Evolutionary conservation across 1,284 basidiomycete genomes (phyloP).

Genomic region (Cutaneotrichosporon sp.): DNA sequence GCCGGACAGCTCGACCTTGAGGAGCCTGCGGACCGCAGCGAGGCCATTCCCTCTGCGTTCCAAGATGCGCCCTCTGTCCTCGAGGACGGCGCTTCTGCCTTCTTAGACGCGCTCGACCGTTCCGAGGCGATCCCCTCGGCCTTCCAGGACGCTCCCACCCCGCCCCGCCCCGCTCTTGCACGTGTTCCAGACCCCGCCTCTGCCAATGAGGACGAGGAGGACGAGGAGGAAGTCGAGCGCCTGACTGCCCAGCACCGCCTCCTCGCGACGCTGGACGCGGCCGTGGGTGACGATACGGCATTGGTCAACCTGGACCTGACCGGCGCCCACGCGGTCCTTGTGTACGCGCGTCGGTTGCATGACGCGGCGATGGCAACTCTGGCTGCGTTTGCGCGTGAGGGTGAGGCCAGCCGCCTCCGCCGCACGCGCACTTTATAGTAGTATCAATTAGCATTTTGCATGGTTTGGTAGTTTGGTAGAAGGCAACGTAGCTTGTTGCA

Average conservation of each 20-base stretch:
- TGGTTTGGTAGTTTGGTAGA: background rate
- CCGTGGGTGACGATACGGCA: background rate
- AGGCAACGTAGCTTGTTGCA: background rate
- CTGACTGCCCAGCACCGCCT: background rate
- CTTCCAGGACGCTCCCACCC: background rate
- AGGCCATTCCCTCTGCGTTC: background rate
- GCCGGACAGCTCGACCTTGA: background rate
- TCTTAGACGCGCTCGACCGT: background rate
- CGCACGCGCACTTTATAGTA: background rate
- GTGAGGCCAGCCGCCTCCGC: background rate
- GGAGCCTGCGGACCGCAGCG: background rate
- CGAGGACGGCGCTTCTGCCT: background rate
- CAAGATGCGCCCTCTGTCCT: background rate
- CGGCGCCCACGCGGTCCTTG: background rate
- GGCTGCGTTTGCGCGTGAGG: background rate
- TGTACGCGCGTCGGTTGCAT: background rate
- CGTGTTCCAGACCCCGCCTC: background rate
- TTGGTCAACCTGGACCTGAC: background rate
- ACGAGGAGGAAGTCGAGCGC: background rate
- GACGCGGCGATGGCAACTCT: background rate
- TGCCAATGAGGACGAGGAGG: background rate
- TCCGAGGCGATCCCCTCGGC: background rate
- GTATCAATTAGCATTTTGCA: slow-evolving; percentile 1
- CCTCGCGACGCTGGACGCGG: background rate
- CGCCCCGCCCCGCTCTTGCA: background rate